Evolutionary conservation across 2,329 filamentous ascomycete genomes (phyloP).

Genomic region (Coleophoma eucalyptorum): DNA sequence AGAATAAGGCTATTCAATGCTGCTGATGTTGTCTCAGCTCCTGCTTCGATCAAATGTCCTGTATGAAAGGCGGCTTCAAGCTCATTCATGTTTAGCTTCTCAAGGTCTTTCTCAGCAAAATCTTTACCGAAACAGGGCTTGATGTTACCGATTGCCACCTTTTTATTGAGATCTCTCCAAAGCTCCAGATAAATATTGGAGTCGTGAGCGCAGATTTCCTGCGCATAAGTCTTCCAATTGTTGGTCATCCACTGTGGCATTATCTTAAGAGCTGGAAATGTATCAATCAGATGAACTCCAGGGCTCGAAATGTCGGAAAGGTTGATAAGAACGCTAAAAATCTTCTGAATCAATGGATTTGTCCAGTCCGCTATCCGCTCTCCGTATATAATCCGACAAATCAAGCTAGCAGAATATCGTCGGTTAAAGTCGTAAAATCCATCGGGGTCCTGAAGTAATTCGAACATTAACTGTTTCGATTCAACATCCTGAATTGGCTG

Average conservation of each 20-base stretch:
- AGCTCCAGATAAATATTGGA: slow-evolving; percentile 36
- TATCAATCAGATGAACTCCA: slow-evolving; percentile 41
- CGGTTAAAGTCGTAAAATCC: slow-evolving; percentile 41
- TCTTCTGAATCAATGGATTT: slow-evolving; percentile 29
- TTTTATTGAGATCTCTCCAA: slow-evolving; percentile 35
- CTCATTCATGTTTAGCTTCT: not conserved
- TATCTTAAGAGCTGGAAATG: slow-evolving; percentile 35
- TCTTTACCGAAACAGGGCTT: slow-evolving; percentile 8
- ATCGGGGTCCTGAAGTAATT: slow-evolving; percentile 36
- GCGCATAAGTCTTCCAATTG: slow-evolving; percentile 30
- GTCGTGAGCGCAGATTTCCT: slow-evolving; percentile 38
- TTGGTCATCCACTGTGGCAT: slow-evolving; percentile 38
- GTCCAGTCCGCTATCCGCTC: slow-evolving; percentile 28
- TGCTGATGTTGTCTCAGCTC: slow-evolving; percentile 34
- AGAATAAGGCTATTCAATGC: slow-evolving; percentile 34
- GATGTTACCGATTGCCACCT: slow-evolving; percentile 7
- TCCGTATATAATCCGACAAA: slow-evolving; percentile 34
- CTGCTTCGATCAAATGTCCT: slow-evolving; percentile 25
- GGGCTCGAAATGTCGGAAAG: slow-evolving; percentile 39
- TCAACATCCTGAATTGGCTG: slow-evolving; percentile 41
- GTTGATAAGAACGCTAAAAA: slow-evolving; percentile 37
- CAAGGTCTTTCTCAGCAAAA: not conserved
- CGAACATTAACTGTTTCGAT: slow-evolving; percentile 40
- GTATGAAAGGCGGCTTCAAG: slow-evolving; percentile 6
- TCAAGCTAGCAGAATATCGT: slow-evolving; percentile 43